Evolutionary conservation across 805 yeast species (phyloP), one percentile per base, ranked within the genome.

Genomic region (Yarrowia bubula): DNA sequence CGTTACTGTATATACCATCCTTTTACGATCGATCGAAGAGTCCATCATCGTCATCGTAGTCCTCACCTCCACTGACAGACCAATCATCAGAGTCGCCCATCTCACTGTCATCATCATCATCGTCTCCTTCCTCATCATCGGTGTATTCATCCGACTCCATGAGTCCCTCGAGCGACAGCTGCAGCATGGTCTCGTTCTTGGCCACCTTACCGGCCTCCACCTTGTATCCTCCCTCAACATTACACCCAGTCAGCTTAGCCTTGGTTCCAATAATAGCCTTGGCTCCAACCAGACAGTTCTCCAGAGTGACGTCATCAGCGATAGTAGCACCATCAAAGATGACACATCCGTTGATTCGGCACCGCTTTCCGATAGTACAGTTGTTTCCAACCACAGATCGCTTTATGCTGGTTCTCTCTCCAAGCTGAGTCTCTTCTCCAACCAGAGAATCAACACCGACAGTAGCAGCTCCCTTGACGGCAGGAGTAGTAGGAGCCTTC

Each of bases 381-480:
- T 83, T 81, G 10, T 80, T 75, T 6, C 97, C 97, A 33, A 95
- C 81, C 14, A 90, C 90, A 0, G 96, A 83, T 67, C 95, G 84
- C 77, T 95, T 95, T 61, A 95, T 90, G 73, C 87, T 89, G 18
- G 96, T 88, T 69, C 85, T 85, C 71, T 91, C 98, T 17, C 91
- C 95, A 63, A 95, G 74, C 1, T 74, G 75, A n/a, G 93, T 83
- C 41, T 79, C 77, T 10, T 78, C 80, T 10, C 93, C 98, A 11
- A 93, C 86, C 42, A 87, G 75, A 0, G 96, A 89, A 75, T 93
- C 99, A 9, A 86, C 87, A 65, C 98, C 98, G 39, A 95, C 84
- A 14, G 88, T 87, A 1, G 97, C 93, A 4, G 84, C 80, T 8
- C 67, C 68, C 39, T 64, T 64, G 4, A 63, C 61, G 11, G 75